phyloP scores from a whole-genome alignment of 768 basidiomycete species.

The Boletus subparvulus region DNA sequence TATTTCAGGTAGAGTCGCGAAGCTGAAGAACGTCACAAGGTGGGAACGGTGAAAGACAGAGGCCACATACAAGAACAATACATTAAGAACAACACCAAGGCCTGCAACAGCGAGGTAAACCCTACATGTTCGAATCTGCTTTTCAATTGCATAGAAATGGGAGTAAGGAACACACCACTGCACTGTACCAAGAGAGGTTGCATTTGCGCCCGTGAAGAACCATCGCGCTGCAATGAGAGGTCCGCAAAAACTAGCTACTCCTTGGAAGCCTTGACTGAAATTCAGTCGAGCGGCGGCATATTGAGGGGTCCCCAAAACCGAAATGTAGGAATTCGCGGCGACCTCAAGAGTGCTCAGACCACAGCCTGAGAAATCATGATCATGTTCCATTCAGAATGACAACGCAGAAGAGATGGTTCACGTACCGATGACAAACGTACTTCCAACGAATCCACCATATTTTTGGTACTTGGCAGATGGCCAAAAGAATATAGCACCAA shows the following conservation, averaged over 20 bases:
- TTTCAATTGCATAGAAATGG: not conserved
- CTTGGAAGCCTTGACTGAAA: conserved; percentile 80
- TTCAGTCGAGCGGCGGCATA: conserved; percentile 75
- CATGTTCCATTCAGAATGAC: not conserved
- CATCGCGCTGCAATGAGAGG: conserved; percentile 74
- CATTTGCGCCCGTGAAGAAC: conserved; percentile 70
- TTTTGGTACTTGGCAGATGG: conserved; percentile 65
- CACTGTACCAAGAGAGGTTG: conserved; percentile 59
- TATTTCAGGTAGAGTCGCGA: conserved; percentile 68
- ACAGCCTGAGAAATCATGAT: conserved; percentile 40
- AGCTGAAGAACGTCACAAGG: conserved; percentile 37
- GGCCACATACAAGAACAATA: conserved; percentile 57
- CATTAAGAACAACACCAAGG: conserved; percentile 59
- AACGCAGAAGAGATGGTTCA: not conserved
- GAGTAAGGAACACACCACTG: conserved; percentile 47
- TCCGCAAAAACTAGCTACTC: conserved; percentile 69
- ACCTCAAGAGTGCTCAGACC: conserved; percentile 69
- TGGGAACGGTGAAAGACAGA: not conserved
- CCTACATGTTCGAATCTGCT: conserved; percentile 34
- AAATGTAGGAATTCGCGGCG: conserved; percentile 79
- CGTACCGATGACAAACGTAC: conserved; percentile 67
- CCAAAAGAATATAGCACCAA: conserved; percentile 79
- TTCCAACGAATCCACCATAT: conserved; percentile 73
- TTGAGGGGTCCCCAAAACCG: conserved; percentile 64
- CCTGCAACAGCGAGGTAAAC: conserved; percentile 65